phyloP scores from a whole-genome alignment of 2,329 filamentous ascomycete genomes.

The Phialophora expanda region DNA sequence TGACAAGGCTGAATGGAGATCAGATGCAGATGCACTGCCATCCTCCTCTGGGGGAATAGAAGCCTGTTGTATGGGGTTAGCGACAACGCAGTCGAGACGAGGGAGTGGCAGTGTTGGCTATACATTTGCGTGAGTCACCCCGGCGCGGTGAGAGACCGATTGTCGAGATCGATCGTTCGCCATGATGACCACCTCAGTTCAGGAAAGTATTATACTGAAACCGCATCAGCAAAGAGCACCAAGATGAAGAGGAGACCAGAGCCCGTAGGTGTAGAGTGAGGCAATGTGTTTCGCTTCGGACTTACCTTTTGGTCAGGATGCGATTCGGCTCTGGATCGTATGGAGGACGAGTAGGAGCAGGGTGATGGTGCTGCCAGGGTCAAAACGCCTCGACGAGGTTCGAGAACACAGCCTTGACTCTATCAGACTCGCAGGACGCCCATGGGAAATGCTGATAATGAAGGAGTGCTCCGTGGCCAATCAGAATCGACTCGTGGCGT shows the following conservation, averaged over 20 bases:
- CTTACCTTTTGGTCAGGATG: constrained; percentile 3
- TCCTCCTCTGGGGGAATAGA: constrained; percentile 27
- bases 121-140: constrained; percentile 28
- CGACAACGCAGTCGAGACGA: not conserved
- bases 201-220: not conserved
- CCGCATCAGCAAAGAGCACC: not conserved
- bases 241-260: not conserved
- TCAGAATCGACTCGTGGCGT: not conserved
- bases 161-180: constrained; percentile 17
- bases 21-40: constrained; percentile 27
- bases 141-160: constrained; percentile 4
- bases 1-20: constrained; percentile 24
- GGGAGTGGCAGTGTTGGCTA: constrained; percentile 27
- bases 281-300: not conserved
- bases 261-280: constrained; percentile 7
- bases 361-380: not conserved
- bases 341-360: not conserved
- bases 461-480: not conserved
- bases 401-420: constrained; percentile 8
- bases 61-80: constrained; percentile 27
- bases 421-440: constrained; percentile 11
- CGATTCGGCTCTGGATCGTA: not conserved
- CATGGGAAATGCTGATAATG: not conserved
- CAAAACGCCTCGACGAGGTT: not conserved
- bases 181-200: constrained; percentile 11